Evolutionary conservation across 78 protist genomes (phyloP).

Genomic region (Dictyostelium citrinum): DNA sequence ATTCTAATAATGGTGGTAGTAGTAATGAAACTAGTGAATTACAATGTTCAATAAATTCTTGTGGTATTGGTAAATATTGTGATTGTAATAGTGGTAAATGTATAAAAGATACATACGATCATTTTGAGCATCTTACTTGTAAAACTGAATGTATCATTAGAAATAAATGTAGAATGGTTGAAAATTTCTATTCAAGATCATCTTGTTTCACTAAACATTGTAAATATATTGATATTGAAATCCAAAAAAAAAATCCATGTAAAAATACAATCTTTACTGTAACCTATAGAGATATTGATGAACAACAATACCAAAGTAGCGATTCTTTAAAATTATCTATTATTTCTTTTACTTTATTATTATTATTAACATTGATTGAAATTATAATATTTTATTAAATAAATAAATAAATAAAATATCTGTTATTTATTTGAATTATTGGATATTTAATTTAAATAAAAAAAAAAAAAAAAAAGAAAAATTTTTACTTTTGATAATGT

Average conservation of each 20-base stretch:
- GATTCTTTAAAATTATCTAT: background rate
- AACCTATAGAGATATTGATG: background rate
- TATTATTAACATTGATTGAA: background rate
- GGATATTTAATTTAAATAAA: no score
- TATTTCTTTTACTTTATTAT: background rate
- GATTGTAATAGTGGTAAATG: background rate
- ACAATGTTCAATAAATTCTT: background rate
- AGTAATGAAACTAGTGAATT: background rate
- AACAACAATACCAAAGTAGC: background rate
- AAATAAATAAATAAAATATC: no score
- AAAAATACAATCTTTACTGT: background rate
- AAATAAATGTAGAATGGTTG: background rate
- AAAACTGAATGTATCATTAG: background rate
- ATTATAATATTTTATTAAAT: background rate
- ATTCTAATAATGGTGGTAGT: background rate
- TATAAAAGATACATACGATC: background rate
- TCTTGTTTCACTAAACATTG: conserved; percentile 11
- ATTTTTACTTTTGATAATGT: no score
- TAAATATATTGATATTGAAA: background rate
- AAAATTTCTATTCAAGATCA: background rate
- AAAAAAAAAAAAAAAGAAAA: no score
- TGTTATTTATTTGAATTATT: no score
- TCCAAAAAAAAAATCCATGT: background rate
- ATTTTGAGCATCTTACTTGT: background rate
- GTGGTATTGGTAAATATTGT: background rate